Evolutionary conservation across 139 green algal species (phyloP).

Genomic region (Chlorella sp.): DNA sequence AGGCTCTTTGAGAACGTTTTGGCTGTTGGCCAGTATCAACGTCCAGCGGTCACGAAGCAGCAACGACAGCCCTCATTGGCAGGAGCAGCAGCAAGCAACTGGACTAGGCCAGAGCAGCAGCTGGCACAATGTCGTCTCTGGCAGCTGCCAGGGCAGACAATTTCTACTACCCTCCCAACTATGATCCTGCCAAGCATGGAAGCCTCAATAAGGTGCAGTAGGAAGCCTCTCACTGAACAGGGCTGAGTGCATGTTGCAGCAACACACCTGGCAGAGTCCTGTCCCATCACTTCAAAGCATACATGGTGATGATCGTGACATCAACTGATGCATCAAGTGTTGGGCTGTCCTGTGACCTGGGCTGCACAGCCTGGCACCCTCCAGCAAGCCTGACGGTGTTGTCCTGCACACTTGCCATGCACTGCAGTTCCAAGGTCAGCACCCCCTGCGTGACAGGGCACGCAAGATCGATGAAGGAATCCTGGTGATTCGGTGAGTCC

Average conservation of each 20-base stretch:
- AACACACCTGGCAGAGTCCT: neutral
- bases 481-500: constrained; percentile 89
- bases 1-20: too few species aligned
- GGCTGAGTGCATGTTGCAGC: neutral
- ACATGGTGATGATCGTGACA: too few species aligned
- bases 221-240: neutral
- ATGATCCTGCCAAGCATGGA: constrained; percentile 71
- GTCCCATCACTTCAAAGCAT: neutral
- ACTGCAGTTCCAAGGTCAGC: constrained; percentile 46
- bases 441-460: constrained; percentile 78
- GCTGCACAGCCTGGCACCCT: neutral
- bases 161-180: constrained; percentile 89
- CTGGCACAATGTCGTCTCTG: constrained; percentile 41
- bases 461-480: constrained; percentile 85
- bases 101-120: too few species aligned
- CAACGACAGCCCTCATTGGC: too few species aligned
- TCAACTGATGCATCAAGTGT: too few species aligned
- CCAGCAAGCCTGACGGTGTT: neutral
- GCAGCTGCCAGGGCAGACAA: constrained; percentile 83
- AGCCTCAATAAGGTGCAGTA: constrained; percentile 60
- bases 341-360: too few species aligned
- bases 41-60: too few species aligned
- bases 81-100: too few species aligned
- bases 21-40: too few species aligned
- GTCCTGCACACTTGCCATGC: neutral